Base-by-base conservation (phyloP, 805 yeast genomes). In the Sungouiella blattae region DNA sequence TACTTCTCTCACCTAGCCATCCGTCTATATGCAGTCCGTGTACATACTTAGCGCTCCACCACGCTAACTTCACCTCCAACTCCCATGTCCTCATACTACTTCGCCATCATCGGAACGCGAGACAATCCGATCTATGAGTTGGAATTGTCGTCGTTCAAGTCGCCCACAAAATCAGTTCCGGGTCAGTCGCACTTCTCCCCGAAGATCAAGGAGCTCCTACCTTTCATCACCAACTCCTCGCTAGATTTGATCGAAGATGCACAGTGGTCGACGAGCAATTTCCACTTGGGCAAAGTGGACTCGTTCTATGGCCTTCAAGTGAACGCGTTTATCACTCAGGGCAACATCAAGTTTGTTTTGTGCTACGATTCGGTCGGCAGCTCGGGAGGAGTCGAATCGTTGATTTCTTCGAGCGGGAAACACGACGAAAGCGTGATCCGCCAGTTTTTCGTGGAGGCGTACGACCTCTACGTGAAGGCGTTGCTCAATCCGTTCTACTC, bases 161-260 rank as follows among this genome's bases (percentile, higher is more conserved):
- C 42, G 5, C 28, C 38, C 9, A 33, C 46, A 1, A 29, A 43
- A 15, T 17, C 32, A 14, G 39, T 55, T 3, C 65, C 68, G 1
- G 94, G 94, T 0, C 62, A 60, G 25, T 67, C 82, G 6, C 68
- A 69, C 52, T 83, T 88, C 47, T 72, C 89, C 1, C 66, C 75
- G 6, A 85, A 80, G 32, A 75, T 87, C 57, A 73, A 74, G 48
- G 96, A 91, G 52, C 62, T 91, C 24, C 80, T 83, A 46, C 97
- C 96, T 15, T 91, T 88, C 52, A 80, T 93, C 18, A 74, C 89
- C 23, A 95, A 93, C 53, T 77, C 96, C 1, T 78, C 98, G 2
- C 61, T 93, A 24, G 98, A 93, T 57, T 71, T 93, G n/a, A 79
- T 93, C 0, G 96, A 93, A 44, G 96, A 89, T 49, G 61, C 78